Evolutionary conservation across 2,329 filamentous ascomycete genomes (phyloP).

Genomic region (Sclerotinia subarctica): DNA sequence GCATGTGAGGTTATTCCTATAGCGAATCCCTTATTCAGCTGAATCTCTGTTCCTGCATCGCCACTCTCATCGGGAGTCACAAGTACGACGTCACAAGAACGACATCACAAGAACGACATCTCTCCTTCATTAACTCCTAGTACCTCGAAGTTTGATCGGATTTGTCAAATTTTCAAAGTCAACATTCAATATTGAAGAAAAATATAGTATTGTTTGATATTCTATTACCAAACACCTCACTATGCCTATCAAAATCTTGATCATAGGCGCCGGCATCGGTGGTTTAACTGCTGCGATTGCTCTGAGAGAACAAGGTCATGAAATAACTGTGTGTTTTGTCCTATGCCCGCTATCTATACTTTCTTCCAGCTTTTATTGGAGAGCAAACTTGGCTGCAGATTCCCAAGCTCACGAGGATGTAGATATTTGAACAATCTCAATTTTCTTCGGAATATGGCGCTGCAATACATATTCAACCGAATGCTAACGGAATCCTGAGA

Average conservation of each 20-base stretch:
- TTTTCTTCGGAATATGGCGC: constrained; percentile 57
- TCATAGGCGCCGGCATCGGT: constrained; percentile 57
- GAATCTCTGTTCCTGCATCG: neutral
- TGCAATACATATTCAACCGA: constrained; percentile 61
- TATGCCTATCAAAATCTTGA: constrained; percentile 40
- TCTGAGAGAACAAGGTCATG: constrained; percentile 53
- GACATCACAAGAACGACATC: neutral
- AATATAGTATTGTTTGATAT: too few species aligned
- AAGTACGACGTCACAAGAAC: neutral
- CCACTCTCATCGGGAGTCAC: neutral
- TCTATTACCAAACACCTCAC: neutral
- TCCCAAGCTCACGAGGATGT: neutral
- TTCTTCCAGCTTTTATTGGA: neutral
- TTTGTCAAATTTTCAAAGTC: neutral
- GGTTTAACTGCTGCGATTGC: constrained; percentile 60
- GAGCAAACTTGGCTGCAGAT: neutral
- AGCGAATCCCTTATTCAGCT: neutral
- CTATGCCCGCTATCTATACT: neutral
- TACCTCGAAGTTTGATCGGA: neutral
- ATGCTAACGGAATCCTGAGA: constrained; percentile 55
- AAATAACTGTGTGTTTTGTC: neutral
- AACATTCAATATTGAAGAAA: neutral
- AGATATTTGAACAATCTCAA: constrained; percentile 55
- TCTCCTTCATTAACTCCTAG: neutral
- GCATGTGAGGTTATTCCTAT: neutral